Conservation (phyloP, 1,139 yeast species). For the Geotrichum bryndzae region DNA sequence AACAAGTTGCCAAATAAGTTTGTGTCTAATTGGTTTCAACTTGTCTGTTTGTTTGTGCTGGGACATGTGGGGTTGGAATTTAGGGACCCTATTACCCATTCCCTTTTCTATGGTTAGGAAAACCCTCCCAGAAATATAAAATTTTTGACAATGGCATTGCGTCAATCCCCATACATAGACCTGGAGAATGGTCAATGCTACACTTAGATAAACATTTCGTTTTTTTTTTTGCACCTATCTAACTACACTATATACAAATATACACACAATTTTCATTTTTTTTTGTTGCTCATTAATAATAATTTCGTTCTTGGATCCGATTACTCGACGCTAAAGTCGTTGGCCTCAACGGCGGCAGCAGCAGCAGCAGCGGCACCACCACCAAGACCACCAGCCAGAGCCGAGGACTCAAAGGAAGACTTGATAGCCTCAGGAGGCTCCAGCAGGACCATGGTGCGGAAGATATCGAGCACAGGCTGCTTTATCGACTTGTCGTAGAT, state of each 20-base stretch:
- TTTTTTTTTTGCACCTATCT: not conserved
- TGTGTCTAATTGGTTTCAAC: rapidly evolving
- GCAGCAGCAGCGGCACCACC: slow-evolving; percentile 21
- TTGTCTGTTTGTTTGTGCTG: too few species aligned
- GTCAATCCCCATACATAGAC: too few species aligned
- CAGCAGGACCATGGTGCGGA: slow-evolving; percentile 82
- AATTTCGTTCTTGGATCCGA: not conserved
- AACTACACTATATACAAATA: not conserved
- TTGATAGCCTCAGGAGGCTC: slow-evolving; percentile 82
- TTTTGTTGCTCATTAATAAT: not conserved
- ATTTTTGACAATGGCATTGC: too few species aligned
- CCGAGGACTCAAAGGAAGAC: slow-evolving; percentile 51
- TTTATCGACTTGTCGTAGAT: slow-evolving; percentile 87
- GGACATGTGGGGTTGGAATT: too few species aligned
- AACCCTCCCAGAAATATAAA: too few species aligned
- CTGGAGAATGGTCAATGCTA: not conserved
- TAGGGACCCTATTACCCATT: too few species aligned
- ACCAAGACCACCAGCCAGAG: slow-evolving; percentile 21
- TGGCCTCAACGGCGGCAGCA: slow-evolving; percentile 20
- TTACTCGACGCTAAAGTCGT: slow-evolving; percentile 26
- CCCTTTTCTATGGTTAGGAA: too few species aligned
- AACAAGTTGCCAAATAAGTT: too few species aligned
- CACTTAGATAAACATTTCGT: not conserved
- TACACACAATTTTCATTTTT: not conserved
- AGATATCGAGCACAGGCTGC: slow-evolving; percentile 69